These are phyloP conservation scores for Cornus kousa DNA, from an alignment of 148 eudicot species.

Conservation along the genomic window DNA sequence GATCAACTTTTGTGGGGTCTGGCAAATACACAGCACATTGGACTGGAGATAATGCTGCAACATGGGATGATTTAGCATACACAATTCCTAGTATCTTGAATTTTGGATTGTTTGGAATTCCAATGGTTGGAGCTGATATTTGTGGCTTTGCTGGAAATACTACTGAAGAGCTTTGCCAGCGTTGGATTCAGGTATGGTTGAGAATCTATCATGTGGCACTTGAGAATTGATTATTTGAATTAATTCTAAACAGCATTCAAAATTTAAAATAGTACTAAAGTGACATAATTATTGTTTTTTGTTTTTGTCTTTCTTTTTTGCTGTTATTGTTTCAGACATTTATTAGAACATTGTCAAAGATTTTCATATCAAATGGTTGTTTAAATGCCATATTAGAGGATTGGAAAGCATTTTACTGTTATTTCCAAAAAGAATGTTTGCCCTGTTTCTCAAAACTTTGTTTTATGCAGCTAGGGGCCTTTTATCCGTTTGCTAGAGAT, in stretches of 20 bases:
- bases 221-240: too few relatives aligned
- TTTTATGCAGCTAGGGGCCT: constrained; percentile 67
- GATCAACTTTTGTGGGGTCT: constrained; percentile 56
- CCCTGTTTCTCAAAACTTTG: not conserved
- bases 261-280: too few relatives aligned
- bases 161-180: constrained; percentile 51
- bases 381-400: not conserved
- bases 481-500: constrained; percentile 88
- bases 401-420: not conserved
- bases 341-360: not conserved
- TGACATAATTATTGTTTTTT: too few relatives aligned
- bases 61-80: constrained; percentile 41
- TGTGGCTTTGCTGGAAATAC: constrained; percentile 43
- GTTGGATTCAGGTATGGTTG: constrained; percentile 67
- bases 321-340: not conserved
- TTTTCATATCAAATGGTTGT: not conserved
- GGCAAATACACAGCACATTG: constrained; percentile 57
- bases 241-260: not conserved
- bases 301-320: too few relatives aligned
- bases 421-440: not conserved
- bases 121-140: constrained; percentile 61
- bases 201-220: not conserved
- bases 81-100: constrained; percentile 40
- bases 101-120: constrained; percentile 51
- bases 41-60: constrained; percentile 57